phyloP scores from a whole-genome alignment of 2,329 filamentous ascomycete species.

The Fusarium hostae region DNA sequence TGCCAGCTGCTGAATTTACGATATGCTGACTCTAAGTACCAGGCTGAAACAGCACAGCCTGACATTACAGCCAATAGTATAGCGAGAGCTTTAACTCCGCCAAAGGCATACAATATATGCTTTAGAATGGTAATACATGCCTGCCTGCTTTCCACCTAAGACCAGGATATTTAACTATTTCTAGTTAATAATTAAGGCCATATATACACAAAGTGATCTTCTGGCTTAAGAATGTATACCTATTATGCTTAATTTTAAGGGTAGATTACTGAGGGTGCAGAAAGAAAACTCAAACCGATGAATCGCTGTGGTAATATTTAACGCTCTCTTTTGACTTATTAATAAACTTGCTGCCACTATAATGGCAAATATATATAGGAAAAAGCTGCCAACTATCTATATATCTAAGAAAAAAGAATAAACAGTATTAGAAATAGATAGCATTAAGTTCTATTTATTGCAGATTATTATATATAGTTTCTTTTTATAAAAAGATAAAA shows the following conservation, averaged over 20 bases:
- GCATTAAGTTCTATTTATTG: neutral
- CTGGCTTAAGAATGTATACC: neutral
- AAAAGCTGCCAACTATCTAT: neutral
- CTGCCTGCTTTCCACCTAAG: fast-evolving
- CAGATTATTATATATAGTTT: neutral
- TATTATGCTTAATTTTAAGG: neutral
- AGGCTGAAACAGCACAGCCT: neutral
- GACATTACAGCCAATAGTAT: neutral
- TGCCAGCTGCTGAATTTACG: too few species aligned
- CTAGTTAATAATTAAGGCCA: neutral
- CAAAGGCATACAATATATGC: neutral
- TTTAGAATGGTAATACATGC: neutral
- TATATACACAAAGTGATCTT: neutral
- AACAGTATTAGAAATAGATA: neutral
- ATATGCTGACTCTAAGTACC: neutral
- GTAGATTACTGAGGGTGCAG: neutral
- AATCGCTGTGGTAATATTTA: neutral
- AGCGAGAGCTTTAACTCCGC: neutral
- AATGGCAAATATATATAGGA: neutral
- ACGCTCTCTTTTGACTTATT: neutral
- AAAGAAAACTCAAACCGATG: neutral
- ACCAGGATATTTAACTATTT: neutral
- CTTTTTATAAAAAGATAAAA: neutral
- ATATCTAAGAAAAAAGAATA: neutral
- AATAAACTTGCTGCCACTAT: neutral